Evolutionary conservation across 257 asterid species (phyloP).

Genomic region (Misopates orontium): DNA sequence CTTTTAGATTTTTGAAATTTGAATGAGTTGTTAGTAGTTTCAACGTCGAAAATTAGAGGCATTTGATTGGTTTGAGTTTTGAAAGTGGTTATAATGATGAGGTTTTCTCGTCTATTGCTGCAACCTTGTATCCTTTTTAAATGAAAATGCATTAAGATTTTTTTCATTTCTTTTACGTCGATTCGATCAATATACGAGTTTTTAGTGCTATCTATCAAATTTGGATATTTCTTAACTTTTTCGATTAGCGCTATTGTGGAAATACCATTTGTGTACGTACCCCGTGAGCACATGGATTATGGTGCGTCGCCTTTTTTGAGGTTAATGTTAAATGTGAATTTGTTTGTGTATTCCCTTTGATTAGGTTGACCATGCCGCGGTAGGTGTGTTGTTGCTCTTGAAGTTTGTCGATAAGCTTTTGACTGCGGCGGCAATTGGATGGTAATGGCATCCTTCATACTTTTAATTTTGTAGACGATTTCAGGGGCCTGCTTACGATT

Average conservation of each 20-base stretch:
- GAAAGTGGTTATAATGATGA: too few relatives aligned
- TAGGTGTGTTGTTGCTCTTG: conserved; percentile 82
- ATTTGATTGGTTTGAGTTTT: too few relatives aligned
- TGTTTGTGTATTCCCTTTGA: conserved; percentile 23
- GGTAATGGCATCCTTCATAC: conserved; percentile 54
- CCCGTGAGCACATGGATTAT: conserved; percentile 97
- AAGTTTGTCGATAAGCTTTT: conserved; percentile 92
- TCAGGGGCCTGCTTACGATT: background rate
- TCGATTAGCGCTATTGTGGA: conserved; percentile 71
- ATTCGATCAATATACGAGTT: background rate
- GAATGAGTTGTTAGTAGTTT: too few relatives aligned
- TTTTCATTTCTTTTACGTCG: too few relatives aligned
- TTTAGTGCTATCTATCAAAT: too few relatives aligned
- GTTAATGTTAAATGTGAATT: too few relatives aligned
- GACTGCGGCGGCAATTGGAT: conserved; percentile 96
- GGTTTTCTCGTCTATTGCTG: too few relatives aligned
- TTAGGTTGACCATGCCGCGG: conserved; percentile 83
- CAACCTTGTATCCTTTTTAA: too few relatives aligned
- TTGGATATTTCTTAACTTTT: conserved; percentile 49
- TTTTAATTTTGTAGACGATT: background rate
- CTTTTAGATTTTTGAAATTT: too few relatives aligned
- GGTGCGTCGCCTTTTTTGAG: conserved; percentile 54
- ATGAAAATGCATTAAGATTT: too few relatives aligned
- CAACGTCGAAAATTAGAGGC: too few relatives aligned
- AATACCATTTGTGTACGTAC: conserved; percentile 67